These are phyloP conservation scores for Petrea volubilis DNA, from an alignment of 257 asterid genomes.

Conservation along the genomic window DNA sequence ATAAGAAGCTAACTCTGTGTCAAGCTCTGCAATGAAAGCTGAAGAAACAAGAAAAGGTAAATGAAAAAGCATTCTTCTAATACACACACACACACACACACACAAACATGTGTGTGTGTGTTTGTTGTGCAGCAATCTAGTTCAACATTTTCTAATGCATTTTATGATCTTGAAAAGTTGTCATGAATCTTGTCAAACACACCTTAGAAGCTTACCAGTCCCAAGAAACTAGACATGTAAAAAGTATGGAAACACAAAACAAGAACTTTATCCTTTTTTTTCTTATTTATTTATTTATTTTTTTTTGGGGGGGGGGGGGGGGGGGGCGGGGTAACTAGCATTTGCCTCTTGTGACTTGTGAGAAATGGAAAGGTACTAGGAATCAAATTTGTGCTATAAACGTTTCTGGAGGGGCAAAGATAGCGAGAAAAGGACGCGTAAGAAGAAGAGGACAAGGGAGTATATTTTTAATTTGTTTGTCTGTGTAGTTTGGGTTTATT, in stretches of 20 bases:
- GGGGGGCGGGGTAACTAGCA: neutral
- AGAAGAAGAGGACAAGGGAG: neutral
- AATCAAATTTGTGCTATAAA: slow-evolving; percentile 25
- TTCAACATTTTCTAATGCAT: too few relatives aligned
- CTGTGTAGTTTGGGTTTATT: slow-evolving; percentile 19
- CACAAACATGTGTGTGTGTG: slow-evolving; percentile 1
- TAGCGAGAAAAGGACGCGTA: slow-evolving; percentile 6
- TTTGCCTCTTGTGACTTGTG: too few relatives aligned
- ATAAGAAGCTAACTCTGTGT: neutral
- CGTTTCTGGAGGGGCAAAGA: slow-evolving; percentile 16
- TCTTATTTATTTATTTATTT: too few relatives aligned
- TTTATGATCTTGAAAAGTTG: too few relatives aligned
- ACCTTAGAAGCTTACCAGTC: neutral
- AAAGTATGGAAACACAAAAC: too few relatives aligned
- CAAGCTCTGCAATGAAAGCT: slow-evolving; percentile 1
- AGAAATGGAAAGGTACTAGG: slow-evolving; percentile 6
- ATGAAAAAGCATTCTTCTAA: neutral
- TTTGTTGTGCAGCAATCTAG: too few relatives aligned
- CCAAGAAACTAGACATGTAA: slow-evolving; percentile 20
- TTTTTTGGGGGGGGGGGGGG: neutral
- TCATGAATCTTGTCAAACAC: slow-evolving; percentile 22
- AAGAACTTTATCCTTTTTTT: too few relatives aligned
- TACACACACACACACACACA: too few relatives aligned
- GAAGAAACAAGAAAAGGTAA: neutral
- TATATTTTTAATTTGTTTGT: slow-evolving; percentile 18